A percentile compares a stretch with the other conserved stretches of the same genome.
phyloP scores from a whole-genome alignment of 805 yeast species.

The Spathaspora hagerdaliae region DNA sequence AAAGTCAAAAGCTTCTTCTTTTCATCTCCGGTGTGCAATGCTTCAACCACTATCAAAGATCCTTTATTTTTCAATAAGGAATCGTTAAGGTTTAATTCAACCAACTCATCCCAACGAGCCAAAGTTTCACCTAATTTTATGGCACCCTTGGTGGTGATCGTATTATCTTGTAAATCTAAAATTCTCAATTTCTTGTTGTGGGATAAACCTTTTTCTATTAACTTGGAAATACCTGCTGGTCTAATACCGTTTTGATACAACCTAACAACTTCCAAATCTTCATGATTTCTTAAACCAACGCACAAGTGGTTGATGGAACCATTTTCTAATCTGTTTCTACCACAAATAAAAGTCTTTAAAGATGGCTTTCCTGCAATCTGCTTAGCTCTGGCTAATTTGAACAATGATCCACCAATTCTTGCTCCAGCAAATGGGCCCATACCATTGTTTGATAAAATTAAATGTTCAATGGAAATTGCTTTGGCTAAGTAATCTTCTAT shows the following conservation, averaged over 20 bases:
- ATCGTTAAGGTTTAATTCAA: slow-evolving; percentile 84
- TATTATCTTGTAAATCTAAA: slow-evolving; percentile 91
- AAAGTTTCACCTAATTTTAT: slow-evolving; percentile 43
- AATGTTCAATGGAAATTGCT: slow-evolving; percentile 77
- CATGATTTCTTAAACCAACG: slow-evolving; percentile 78
- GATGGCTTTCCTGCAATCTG: slow-evolving; percentile 41
- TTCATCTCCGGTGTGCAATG: slow-evolving; percentile 33
- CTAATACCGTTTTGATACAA: slow-evolving; percentile 96
- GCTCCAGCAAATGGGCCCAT: slow-evolving; percentile 98
- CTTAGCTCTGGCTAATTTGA: slow-evolving; percentile 65
- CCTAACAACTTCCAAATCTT: slow-evolving; percentile 65
- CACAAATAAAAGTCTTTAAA: slow-evolving; percentile 87
- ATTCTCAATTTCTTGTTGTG: slow-evolving; percentile 56
- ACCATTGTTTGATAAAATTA: slow-evolving; percentile 90
- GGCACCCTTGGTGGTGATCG: slow-evolving; percentile 76
- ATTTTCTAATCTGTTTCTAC: slow-evolving; percentile 94
- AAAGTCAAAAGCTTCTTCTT: slow-evolving; percentile 50
- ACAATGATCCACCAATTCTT: slow-evolving; percentile 84
- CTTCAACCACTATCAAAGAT: slow-evolving; percentile 50
- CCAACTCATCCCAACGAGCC: slow-evolving; percentile 58
- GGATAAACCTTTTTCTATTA: slow-evolving; percentile 69
- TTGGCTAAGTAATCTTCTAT: slow-evolving; percentile 72
- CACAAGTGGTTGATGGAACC: slow-evolving; percentile 88
- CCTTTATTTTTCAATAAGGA: slow-evolving; percentile 82
- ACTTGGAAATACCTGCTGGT: slow-evolving; percentile 80